Evolutionary conservation across 176 grass and related monocot species (phyloP), one percentile per base, ranked within the genome.

Genomic region (Musa beccarii): DNA sequence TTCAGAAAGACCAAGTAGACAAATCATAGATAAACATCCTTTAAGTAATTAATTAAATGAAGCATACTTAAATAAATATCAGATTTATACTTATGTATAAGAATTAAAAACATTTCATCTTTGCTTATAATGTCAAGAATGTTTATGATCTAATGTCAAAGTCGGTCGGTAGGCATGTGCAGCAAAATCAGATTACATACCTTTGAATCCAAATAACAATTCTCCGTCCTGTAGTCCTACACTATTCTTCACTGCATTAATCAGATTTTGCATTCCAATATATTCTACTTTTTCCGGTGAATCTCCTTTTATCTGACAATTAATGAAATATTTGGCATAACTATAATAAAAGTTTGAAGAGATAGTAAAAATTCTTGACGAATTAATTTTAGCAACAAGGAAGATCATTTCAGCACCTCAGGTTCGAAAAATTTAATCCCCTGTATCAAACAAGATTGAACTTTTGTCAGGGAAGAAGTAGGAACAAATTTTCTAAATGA

Each of bases 401-500:
- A 49, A 70, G 10, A 21, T 70, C 63, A 52, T 70, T 49, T 2
- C 49, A 51, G 68, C 89, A 98, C 95, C 95, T 94, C 95, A 69
- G 95, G 95, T 83, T 89, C 88, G 73, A 94, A 98, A 82, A 98
- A 98, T 67, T 98, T 98, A 76, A 98, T 91, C 78, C 95, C 95
- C 90, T 94, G 88, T 80, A 83, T 80, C 68, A 85, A 51, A 80
- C 3, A 72, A 73, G 20, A 52, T 43, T 16, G 52, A n/a, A 49
- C 10, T 20, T 10, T 20, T 68, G 75, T 68, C 51, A 78, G 50
- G 8, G 20, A 28, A 63, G 12, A 63, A 19, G 22, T 20, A 67
- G 23, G 28, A 68, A 8, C 19, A 8, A 1, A n/a, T 8, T 59
- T 20, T 3, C 57, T 59, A 59, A n/a, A n/a, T 59, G 15, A 17